Evolutionary conservation across 768 basidiomycete genomes (phyloP).

Genomic region (Gymnopilus junonius): DNA sequence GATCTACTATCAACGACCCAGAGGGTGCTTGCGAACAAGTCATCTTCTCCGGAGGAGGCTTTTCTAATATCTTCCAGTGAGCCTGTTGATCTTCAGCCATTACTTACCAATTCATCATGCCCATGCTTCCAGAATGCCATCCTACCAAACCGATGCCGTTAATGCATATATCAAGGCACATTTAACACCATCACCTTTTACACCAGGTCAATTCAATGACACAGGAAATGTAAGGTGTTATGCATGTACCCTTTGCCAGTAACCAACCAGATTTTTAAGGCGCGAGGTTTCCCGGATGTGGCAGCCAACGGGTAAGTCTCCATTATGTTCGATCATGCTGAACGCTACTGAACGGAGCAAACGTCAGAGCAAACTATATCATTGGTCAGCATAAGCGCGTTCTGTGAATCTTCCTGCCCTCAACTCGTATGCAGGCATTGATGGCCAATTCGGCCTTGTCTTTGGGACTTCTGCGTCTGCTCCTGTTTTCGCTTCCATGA

Average conservation of each 20-base stretch:
- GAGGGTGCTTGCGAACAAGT: constrained; percentile 51
- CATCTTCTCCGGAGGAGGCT: constrained; percentile 58
- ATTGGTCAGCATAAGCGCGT: constrained; percentile 30
- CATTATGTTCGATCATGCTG: neutral
- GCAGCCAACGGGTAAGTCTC: constrained; percentile 48
- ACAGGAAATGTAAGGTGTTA: constrained; percentile 36
- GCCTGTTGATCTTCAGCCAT: neutral
- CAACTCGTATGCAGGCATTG: constrained; percentile 30
- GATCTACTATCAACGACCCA: constrained; percentile 45
- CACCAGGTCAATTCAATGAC: constrained; percentile 47
- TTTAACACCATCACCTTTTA: constrained; percentile 40
- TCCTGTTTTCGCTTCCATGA: constrained; percentile 46
- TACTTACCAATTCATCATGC: neutral
- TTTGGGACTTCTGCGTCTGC: constrained; percentile 49
- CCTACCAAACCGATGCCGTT: constrained; percentile 50
- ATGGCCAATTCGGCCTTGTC: constrained; percentile 36
- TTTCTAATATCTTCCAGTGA: constrained; percentile 44
- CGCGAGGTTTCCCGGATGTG: constrained; percentile 53
- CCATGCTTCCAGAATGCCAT: constrained; percentile 38
- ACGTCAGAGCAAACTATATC: constrained; percentile 41
- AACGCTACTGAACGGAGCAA: too few relatives aligned
- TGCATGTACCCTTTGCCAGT: neutral
- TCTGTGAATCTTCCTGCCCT: neutral
- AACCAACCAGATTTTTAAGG: constrained; percentile 29
- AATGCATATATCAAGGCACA: constrained; percentile 39